phyloP scores from a whole-genome alignment of 768 basidiomycete species.

The Agaricus sinodeliciosus region DNA sequence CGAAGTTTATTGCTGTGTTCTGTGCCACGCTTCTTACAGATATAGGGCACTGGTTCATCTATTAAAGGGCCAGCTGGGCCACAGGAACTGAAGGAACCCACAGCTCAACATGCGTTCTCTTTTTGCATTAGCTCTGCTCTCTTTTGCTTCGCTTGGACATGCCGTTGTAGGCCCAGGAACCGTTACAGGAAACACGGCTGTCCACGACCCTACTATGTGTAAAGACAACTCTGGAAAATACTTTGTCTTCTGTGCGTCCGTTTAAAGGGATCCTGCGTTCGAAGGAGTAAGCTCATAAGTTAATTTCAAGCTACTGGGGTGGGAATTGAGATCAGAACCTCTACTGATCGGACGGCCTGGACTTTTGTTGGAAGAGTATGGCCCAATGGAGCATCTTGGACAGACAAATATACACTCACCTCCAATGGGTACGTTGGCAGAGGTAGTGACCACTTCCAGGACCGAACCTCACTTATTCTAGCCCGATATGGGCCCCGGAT shows the following conservation, averaged over 20 bases:
- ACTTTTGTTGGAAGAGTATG: slow-evolving; percentile 38
- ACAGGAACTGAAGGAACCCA: slow-evolving; percentile 28
- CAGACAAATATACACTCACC: slow-evolving; percentile 40
- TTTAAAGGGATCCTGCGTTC: background rate
- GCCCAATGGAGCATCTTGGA: slow-evolving; percentile 46
- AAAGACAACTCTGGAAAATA: slow-evolving; percentile 40
- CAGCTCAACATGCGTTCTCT: slow-evolving; percentile 20
- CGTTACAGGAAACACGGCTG: slow-evolving; percentile 35
- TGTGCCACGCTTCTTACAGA: no score
- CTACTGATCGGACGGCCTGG: slow-evolving; percentile 41
- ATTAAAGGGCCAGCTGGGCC: background rate
- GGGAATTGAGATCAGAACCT: slow-evolving; percentile 45
- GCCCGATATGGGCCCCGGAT: slow-evolving; percentile 34
- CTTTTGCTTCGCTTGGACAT: slow-evolving; percentile 13
- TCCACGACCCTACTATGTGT: slow-evolving; percentile 45
- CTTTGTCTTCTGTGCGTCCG: slow-evolving; percentile 38
- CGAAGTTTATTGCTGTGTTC: no score
- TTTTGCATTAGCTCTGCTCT: slow-evolving; percentile 12
- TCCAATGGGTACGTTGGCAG: slow-evolving; percentile 30
- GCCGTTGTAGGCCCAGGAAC: slow-evolving; percentile 29
- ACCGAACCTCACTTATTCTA: slow-evolving; percentile 4
- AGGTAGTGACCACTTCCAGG: background rate
- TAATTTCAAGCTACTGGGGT: slow-evolving; percentile 30
- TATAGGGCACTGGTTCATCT: background rate
- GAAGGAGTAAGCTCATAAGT: background rate